Evolutionary conservation across 257 asterid genomes (phyloP), one percentile per base, ranked within the genome.

Genomic region (Fraxinus anomala): DNA sequence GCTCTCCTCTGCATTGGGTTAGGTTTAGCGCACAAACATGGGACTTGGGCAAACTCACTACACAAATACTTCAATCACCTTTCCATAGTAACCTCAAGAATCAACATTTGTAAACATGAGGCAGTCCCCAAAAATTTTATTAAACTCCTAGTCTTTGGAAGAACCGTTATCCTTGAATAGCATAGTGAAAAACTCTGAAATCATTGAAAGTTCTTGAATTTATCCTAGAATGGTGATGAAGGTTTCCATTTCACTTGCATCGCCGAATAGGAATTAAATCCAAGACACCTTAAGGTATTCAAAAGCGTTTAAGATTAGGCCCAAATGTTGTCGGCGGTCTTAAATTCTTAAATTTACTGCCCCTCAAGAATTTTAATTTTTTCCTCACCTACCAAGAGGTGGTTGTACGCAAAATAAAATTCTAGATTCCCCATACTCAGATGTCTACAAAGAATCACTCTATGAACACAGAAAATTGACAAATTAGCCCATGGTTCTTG

Each of bases 11-110:
- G 17, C 51, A 12, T 42, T 12, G 3, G 51, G 17, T 42, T 42
- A 42, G 17, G 51, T 42, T 12, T 42, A 2, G 17, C 17, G 1
- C 17, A 4, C 51, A 12, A 12, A 42, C 70, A 21, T 30, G 79
- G 26, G 19, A 26, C 71, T 47, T 36, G 65, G 74, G 76, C 80
- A 70, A 66, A 68, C 47, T 42, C 54, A 73, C 75, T 44, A n/a
- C n/a, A 30, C 44, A 16, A 33, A 54, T n/a, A 21, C 59, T 44
- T 69, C 49, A 26, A 70, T 73, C n/a, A 42, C 21, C 44, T 30
- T 61, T 12, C 17, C 17, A 42, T 11, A 16, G 17, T 42, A 42
- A 1, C 17, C 51, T 42, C 8, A 30, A 1, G 75, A 13, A 79
- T 74, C 34, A 72, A 66, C 17, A 73, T 33, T 36, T 54, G 51